Evolutionary conservation across 495 filamentous ascomycete species (phyloP), one percentile per base, ranked within the genome.

Genomic region (Xylaria bambusicola): DNA sequence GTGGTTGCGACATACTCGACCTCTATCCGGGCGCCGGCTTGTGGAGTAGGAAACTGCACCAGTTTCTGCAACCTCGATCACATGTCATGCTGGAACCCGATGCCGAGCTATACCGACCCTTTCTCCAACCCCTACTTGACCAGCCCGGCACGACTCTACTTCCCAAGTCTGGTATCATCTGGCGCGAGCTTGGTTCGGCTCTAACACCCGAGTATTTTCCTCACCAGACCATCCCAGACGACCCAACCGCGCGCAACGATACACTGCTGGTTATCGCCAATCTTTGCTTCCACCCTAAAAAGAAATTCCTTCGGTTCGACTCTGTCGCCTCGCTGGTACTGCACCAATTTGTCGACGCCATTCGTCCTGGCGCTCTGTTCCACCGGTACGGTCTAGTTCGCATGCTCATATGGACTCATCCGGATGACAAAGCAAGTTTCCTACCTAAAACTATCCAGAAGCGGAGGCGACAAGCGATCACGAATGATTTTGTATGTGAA

Each of bases 1-100:
- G 73, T 13, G 87, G 88, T 50, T 85, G 91, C 65, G 90, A 92
- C 61, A 80, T 98, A 52, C 76, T 98, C 62, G 93, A 98, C 66
- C 74, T 96, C 38, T 88, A 90, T 75, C 93, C 93, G 1, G 90
- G 90, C 23, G 63, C 69, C 20, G 90, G 91, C 13, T 31, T 93
- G 7, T 90, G 84, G 78, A 97, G 93, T 8, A 74, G 77, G 5
- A 89, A 87, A 63, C 66, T 97, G 5, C 85, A 95, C 66, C 80
- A 91, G 1, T 74, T 78, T 36, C 74, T 98, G 31, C 72, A 88
- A 62, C 93, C 93, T 17, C 84, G 88, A 46, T 84, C 81, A 0
- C 93, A 98, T 77, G 72, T 97, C 29, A 75, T 98, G 49, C 70
- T 97, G 58, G 91, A 96, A 61, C 86, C 86, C 1, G 77, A 85